These are phyloP conservation scores for Malus sylvestris DNA, from an alignment of 306 rosid genomes.

Conservation along the genomic window DNA sequence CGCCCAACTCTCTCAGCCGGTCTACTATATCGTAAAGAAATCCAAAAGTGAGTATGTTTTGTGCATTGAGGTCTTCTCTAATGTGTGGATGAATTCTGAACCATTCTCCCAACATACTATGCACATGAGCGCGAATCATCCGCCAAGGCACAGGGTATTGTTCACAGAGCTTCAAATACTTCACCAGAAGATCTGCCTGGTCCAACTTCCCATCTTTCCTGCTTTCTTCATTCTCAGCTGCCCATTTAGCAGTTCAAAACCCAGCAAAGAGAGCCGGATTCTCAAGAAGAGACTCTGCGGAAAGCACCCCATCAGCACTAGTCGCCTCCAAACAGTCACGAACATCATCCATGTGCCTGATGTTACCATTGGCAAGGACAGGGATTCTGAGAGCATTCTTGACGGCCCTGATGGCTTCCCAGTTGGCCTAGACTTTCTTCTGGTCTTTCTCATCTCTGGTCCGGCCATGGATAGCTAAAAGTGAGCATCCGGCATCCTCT, in stretches of 20 bases:
- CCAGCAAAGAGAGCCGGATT: slow-evolving; percentile 95
- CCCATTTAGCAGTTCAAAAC: slow-evolving; percentile 67
- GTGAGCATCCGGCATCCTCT: slow-evolving; percentile 89
- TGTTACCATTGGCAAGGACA: slow-evolving; percentile 51
- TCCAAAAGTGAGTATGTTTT: slow-evolving; percentile 67
- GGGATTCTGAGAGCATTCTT: slow-evolving; percentile 69
- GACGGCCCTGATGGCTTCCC: slow-evolving; percentile 80
- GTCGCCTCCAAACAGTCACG: slow-evolving; percentile 35
- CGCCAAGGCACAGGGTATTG: slow-evolving; percentile 83
- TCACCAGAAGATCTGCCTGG: slow-evolving; percentile 71
- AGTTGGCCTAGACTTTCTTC: slow-evolving; percentile 78
- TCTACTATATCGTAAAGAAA: slow-evolving; percentile 71
- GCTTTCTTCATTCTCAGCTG: slow-evolving; percentile 24
- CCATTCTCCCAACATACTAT: slow-evolving; percentile 91
- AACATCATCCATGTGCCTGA: slow-evolving; percentile 51
- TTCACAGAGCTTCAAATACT: slow-evolving; percentile 85
- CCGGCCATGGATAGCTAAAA: slow-evolving; percentile 83
- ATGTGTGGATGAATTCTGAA: slow-evolving; percentile 83
- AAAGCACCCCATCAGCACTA: slow-evolving; percentile 50
- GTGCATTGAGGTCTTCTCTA: slow-evolving; percentile 80
- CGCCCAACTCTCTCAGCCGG: slow-evolving; percentile 61
- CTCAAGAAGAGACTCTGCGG: slow-evolving; percentile 79
- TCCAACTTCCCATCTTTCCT: slow-evolving; percentile 48
- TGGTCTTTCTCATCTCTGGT: slow-evolving; percentile 92
- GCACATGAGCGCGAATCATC: slow-evolving; percentile 89